Evolutionary conservation across 2,329 filamentous ascomycete species (phyloP), one percentile per base, ranked within the genome.

Genomic region (Nothophoma quercina): DNA sequence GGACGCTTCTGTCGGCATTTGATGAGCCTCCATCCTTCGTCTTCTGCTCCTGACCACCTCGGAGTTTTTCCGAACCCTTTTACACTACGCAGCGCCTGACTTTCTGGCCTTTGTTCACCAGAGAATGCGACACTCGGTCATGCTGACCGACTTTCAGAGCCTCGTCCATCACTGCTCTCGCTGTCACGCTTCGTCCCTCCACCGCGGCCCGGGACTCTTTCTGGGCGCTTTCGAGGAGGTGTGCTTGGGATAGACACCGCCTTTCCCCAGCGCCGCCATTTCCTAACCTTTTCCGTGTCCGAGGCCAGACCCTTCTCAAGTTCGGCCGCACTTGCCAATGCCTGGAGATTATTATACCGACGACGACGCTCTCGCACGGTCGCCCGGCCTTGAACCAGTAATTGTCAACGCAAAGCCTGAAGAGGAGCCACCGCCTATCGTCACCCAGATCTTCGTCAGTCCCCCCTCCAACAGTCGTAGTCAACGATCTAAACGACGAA

Each of bases 381-480:
- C 74, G 16, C 74, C 75, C 34, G 73, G 62, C 73, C 78, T 74
- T 70, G 71, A 61, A 66, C 68, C 64, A 64, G 71, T 74, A 71
- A 63, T 56, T 25, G 74, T 79, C 45, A 81, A 76, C 58, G 75
- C 80, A 38, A 72, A 74, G 42, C 81, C 79, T n/a, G 81, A 82
- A 41, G 79, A 78, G 41, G 83, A 80, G 63, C 81, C 82, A 10
- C 75, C 77, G 26, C 79, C 72, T 21, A 59, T 63, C 32, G 58
- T 70, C 9, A 70, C 65, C 7, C 61, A 64, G 26, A 51, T 62
- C n/a, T 58, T 65, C 18, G 59, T 75, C 75, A 62, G 70, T 79
- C 50, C 74, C 76, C 64, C 68, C 76, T 67, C 73, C 63, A 70
- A 73, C 71, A 79, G 78, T 69, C 80, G 78, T 67, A 70, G n/a